A percentile compares a stretch with the other conserved stretches of the same genome.
phyloP scores from a whole-genome alignment of 1,139 yeast genomes.

The Lodderomyces margitis region DNA sequence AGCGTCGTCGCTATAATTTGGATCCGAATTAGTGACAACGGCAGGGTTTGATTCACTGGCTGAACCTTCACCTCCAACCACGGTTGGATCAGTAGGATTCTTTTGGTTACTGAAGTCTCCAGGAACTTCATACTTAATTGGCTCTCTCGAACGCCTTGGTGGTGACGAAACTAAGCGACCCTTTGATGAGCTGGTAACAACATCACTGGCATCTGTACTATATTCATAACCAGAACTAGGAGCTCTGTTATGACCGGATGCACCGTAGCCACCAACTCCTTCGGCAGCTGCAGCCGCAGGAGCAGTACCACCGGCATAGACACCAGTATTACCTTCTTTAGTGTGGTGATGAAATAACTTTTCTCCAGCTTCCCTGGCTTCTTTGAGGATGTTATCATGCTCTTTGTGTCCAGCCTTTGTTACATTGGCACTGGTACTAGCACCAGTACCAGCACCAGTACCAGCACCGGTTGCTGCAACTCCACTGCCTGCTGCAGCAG shows the following conservation, averaged over 20 bases:
- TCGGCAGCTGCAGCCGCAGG: constrained; percentile 6
- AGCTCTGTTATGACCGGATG: constrained; percentile 2
- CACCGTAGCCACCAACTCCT: constrained; percentile 10
- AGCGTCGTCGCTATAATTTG: constrained; percentile 32
- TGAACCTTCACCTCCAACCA: constrained; percentile 15
- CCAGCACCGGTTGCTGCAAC: background rate
- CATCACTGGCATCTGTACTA: constrained; percentile 8
- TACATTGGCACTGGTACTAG: background rate
- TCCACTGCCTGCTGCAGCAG: constrained; percentile 5
- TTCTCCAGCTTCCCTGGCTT: constrained; percentile 13
- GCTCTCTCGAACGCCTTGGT: constrained; percentile 28
- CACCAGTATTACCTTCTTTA: constrained; percentile 7
- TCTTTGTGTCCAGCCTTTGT: constrained; percentile 4
- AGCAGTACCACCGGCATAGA: constrained; percentile 1
- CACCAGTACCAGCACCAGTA: constrained; percentile 4
- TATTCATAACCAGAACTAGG: constrained; percentile 6
- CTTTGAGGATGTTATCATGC: constrained; percentile 10
- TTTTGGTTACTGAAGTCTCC: constrained; percentile 38
- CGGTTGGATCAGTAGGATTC: constrained; percentile 26
- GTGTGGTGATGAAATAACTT: constrained; percentile 11
- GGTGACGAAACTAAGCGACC: constrained; percentile 35
- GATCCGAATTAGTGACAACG: constrained; percentile 21
- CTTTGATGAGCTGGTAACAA: constrained; percentile 21
- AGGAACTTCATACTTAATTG: constrained; percentile 26
- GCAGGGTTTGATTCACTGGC: constrained; percentile 7